Evolutionary conservation across 768 basidiomycete species (phyloP).

Genomic region (Xerocomus potaroensis): DNA sequence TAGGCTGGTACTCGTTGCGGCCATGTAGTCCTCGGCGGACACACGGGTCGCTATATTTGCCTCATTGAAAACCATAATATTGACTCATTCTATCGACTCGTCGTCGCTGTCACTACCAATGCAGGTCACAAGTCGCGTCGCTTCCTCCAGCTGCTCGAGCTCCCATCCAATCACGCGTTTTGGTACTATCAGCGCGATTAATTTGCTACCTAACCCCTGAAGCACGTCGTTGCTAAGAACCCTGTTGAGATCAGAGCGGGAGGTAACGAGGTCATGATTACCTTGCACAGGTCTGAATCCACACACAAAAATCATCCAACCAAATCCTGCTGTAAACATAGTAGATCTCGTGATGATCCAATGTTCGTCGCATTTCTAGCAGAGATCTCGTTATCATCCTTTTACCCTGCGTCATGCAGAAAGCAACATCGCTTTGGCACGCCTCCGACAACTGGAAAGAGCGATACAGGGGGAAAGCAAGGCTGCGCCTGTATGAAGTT

Average conservation of each 20-base stretch:
- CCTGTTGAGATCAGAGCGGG: slow-evolving; percentile 1
- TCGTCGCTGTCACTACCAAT: slow-evolving; percentile 67
- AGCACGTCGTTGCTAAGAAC: slow-evolving; percentile 54
- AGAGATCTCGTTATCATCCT: slow-evolving; percentile 60
- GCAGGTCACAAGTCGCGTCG: slow-evolving; percentile 37
- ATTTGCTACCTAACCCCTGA: slow-evolving; percentile 38
- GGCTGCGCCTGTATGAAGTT: slow-evolving; percentile 67
- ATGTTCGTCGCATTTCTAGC: slow-evolving; percentile 64
- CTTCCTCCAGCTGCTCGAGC: slow-evolving; percentile 61
- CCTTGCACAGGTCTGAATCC: slow-evolving; percentile 70
- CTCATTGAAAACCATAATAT: slow-evolving; percentile 24
- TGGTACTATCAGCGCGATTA: slow-evolving; percentile 40
- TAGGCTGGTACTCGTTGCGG: too few species aligned
- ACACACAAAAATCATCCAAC: slow-evolving; percentile 82
- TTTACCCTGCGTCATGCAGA: slow-evolving; percentile 55
- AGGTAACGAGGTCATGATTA: slow-evolving; percentile 31
- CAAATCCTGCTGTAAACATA: slow-evolving; percentile 87
- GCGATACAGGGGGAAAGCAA: slow-evolving; percentile 76
- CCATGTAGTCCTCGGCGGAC: too few species aligned
- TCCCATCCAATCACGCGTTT: slow-evolving; percentile 67
- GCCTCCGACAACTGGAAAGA: slow-evolving; percentile 70
- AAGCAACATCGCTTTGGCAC: slow-evolving; percentile 62
- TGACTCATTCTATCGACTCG: slow-evolving; percentile 37
- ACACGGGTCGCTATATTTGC: too few species aligned
- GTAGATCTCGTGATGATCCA: slow-evolving; percentile 83